These are phyloP conservation scores for Taphrina wiesneri DNA, from an alignment of 1,139 yeast species.

Conservation along the genomic window DNA sequence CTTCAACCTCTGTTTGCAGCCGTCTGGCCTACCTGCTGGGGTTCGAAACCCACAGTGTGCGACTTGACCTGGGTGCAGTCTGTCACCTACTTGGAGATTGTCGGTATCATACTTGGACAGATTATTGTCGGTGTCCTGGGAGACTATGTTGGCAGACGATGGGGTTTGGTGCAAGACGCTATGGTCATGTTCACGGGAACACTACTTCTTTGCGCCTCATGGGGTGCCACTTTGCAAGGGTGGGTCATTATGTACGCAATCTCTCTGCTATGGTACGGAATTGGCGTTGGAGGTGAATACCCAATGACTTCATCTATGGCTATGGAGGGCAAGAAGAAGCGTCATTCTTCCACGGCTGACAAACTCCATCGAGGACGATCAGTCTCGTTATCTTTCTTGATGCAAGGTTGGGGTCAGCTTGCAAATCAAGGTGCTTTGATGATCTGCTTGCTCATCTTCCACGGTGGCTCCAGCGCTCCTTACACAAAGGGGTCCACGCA, in stretches of 20 bases:
- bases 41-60: constrained; percentile 43
- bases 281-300: constrained; percentile 99
- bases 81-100: constrained; percentile 49
- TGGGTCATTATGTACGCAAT: constrained; percentile 62
- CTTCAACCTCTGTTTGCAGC: constrained; percentile 44
- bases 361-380: constrained; percentile 50
- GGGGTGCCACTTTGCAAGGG: constrained; percentile 48
- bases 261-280: constrained; percentile 60
- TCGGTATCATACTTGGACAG: constrained; percentile 94
- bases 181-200: constrained; percentile 58
- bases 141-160: constrained; percentile 83
- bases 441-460: constrained; percentile 47
- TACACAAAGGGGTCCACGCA: constrained; percentile 53
- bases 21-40: constrained; percentile 49
- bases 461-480: constrained; percentile 60
- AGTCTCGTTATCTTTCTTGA: constrained; percentile 48
- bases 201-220: constrained; percentile 66
- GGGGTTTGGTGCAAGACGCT: constrained; percentile 57
- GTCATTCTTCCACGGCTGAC: constrained; percentile 46
- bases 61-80: constrained; percentile 46
- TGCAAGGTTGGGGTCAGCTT: constrained; percentile 53
- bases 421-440: constrained; percentile 49
- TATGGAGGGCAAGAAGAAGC: constrained; percentile 50
- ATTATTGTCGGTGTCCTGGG: constrained; percentile 81
- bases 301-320: constrained; percentile 75